Evolutionary conservation across 139 green algal genomes (phyloP).

Genomic region (Choricystis sp.): DNA sequence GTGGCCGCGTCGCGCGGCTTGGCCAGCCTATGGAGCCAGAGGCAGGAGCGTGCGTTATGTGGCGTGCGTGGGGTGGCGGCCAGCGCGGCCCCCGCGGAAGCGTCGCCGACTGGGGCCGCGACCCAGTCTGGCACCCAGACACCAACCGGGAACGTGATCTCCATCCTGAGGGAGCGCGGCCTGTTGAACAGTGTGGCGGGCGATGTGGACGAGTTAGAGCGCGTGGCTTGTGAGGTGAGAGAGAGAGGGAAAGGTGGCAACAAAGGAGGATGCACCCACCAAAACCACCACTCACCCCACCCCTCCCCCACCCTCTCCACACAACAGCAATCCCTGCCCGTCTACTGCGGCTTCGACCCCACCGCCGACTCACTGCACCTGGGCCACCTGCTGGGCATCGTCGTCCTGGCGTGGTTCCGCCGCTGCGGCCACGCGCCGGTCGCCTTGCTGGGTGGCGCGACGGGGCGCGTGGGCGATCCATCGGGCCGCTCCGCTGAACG

Average conservation of each 20-base stretch:
- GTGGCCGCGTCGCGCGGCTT: no score
- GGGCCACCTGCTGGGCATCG: constrained; percentile 92
- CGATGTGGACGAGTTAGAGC: constrained; percentile 54
- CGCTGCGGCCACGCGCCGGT: constrained; percentile 71
- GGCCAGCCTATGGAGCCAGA: no score
- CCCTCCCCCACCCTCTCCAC: no score
- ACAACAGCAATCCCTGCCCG: constrained; percentile 41
- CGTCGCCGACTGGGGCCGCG: background rate
- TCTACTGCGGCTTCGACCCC: constrained; percentile 98
- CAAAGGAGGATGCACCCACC: no score
- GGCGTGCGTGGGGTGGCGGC: background rate
- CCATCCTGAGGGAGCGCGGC: constrained; percentile 57
- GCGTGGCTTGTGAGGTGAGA: no score
- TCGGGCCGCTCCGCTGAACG: constrained; percentile 68
- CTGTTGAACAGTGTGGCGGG: constrained; percentile 58
- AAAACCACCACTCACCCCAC: no score
- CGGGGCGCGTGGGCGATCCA: constrained; percentile 83
- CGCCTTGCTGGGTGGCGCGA: constrained; percentile 80
- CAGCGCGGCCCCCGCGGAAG: background rate
- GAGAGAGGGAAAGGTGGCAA: no score
- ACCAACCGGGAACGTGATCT: constrained; percentile 45
- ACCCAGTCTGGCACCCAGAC: background rate
- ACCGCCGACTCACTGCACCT: constrained; percentile 87
- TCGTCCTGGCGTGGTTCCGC: constrained; percentile 91
- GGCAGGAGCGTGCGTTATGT: no score